Evolutionary conservation across 2,329 filamentous ascomycete species (phyloP).

Genomic region (Rutstroemia sp.): DNA sequence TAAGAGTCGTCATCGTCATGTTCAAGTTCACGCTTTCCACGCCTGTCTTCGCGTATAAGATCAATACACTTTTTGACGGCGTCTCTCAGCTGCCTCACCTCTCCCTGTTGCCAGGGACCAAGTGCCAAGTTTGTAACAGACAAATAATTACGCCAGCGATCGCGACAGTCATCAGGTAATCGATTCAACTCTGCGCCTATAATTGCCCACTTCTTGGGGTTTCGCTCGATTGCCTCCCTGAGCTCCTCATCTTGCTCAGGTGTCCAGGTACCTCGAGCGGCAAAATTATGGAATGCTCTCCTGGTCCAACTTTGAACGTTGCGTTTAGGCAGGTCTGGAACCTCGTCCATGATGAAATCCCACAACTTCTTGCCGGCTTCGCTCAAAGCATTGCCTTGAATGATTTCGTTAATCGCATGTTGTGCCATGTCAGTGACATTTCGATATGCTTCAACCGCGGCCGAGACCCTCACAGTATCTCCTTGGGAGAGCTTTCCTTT

Average conservation of each 20-base stretch:
- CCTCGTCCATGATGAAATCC: conserved; percentile 39
- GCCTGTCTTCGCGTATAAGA: conserved; percentile 36
- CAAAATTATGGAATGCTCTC: conserved; percentile 58
- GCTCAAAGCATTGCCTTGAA: conserved; percentile 27
- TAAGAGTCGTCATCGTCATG: conserved; percentile 29
- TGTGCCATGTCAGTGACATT: conserved; percentile 37
- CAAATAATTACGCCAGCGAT: conserved; percentile 63
- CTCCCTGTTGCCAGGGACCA: conserved; percentile 52
- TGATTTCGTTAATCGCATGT: conserved; percentile 40
- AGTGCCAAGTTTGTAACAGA: conserved; percentile 45
- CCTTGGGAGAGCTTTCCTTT: neutral
- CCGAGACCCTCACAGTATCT: conserved; percentile 2
- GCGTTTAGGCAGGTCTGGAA: conserved; percentile 43
- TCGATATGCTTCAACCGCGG: conserved; percentile 36
- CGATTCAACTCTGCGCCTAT: conserved; percentile 59
- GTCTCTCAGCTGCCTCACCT: conserved; percentile 39
- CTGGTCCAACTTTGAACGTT: conserved; percentile 51
- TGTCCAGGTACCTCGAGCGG: conserved; percentile 52
- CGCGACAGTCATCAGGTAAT: conserved; percentile 56
- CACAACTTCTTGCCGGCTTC: conserved; percentile 39
- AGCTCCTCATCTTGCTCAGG: conserved; percentile 50
- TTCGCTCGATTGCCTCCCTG: conserved; percentile 37
- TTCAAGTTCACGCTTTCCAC: conserved; percentile 15
- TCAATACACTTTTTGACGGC: conserved; percentile 47
- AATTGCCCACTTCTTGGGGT: conserved; percentile 47